A percentile compares a stretch with the other conserved stretches of the same genome.
Evolutionary conservation across 106 monocot genomes (phyloP).

Genomic region (Posidonia australis): DNA sequence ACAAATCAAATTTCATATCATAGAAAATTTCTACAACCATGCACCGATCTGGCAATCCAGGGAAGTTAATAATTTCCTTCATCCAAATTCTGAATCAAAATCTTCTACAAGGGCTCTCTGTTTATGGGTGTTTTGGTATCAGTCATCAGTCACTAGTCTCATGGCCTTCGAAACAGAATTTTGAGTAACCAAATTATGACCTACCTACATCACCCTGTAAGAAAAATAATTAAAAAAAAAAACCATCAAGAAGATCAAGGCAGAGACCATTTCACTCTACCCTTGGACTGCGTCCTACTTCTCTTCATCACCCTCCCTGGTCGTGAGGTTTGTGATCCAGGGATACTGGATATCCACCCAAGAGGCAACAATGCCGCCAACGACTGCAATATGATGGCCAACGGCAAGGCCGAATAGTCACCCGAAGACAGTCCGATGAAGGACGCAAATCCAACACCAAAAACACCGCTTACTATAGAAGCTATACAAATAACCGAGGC

Average conservation of each 20-base stretch:
- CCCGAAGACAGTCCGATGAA: slow-evolving; percentile 46
- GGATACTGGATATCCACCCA: slow-evolving; percentile 53
- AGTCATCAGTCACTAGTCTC: no score
- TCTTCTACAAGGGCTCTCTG: no score
- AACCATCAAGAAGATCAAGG: background rate
- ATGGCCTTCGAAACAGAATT: no score
- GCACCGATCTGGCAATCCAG: background rate
- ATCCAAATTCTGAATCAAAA: no score
- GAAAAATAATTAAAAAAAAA: background rate
- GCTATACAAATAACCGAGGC: slow-evolving; percentile 60
- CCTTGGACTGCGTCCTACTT: background rate
- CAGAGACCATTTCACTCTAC: background rate
- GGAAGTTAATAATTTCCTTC: no score
- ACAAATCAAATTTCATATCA: background rate
- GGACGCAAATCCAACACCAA: slow-evolving; percentile 55
- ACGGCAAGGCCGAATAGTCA: slow-evolving; percentile 47
- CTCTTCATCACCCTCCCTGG: background rate
- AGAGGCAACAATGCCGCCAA: slow-evolving; percentile 62
- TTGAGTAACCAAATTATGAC: no score
- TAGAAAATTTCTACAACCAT: background rate
- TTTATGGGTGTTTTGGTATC: no score
- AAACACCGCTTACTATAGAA: slow-evolving; percentile 63
- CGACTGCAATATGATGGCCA: slow-evolving; percentile 52
- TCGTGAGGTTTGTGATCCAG: slow-evolving; percentile 1
- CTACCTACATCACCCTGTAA: no score